These are phyloP conservation scores for Flaveria ramosissima DNA, from an alignment of 129 eudicot species.

Conservation along the genomic window DNA sequence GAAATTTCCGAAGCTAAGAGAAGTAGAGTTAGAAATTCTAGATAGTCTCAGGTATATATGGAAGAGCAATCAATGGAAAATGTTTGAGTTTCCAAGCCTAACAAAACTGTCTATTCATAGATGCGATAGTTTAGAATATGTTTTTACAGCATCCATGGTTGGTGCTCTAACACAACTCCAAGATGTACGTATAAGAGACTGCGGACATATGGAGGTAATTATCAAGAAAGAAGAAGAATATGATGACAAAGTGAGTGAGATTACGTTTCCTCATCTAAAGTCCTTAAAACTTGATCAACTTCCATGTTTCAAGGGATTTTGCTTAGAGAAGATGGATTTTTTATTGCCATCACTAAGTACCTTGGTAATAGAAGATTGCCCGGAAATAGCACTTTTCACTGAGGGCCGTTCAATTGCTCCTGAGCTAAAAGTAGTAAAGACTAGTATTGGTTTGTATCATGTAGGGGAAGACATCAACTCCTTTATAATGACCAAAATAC, in stretches of 20 bases:
- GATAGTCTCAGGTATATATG: neutral
- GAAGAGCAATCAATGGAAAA: neutral
- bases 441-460: neutral
- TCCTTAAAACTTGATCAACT: neutral
- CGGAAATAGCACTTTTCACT: neutral
- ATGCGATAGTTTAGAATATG: neutral
- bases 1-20: constrained; percentile 1
- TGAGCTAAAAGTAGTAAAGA: neutral
- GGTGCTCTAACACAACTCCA: neutral
- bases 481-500: neutral
- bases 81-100: constrained; percentile 1
- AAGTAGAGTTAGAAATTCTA: neutral
- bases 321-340: neutral
- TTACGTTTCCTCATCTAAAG: constrained; percentile 5
- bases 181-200: neutral
- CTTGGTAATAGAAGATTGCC: neutral
- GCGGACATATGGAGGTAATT: neutral
- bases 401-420: neutral
- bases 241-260: neutral
- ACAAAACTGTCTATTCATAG: neutral
- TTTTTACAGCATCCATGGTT: neutral
- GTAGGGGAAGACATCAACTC: constrained; percentile 10
- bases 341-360: neutral
- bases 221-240: constrained; percentile 2
- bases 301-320: constrained; percentile 7